A percentile compares a stretch with the other conserved stretches of the same genome.
Conservation (phyloP, 2,329 filamentous ascomycete species). For the Coniochaeta sp. region DNA sequence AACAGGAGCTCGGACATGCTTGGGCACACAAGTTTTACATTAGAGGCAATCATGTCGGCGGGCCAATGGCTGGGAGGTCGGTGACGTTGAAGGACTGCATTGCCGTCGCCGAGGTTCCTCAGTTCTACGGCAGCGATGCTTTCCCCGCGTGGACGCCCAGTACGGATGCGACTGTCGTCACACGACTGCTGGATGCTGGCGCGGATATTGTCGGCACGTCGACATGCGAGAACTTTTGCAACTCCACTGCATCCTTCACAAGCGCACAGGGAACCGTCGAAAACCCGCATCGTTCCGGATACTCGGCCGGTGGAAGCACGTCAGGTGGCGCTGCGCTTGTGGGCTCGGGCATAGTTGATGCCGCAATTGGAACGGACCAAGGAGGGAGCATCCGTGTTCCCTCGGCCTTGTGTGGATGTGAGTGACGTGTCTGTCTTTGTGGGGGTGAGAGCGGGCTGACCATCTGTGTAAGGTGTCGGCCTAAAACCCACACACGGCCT, state of each 20-base stretch:
- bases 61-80: slow-evolving; percentile 30
- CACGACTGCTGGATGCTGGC: slow-evolving; percentile 39
- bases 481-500: slow-evolving; percentile 44
- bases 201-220: slow-evolving; percentile 41
- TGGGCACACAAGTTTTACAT: slow-evolving; percentile 45
- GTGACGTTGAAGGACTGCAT: slow-evolving; percentile 48
- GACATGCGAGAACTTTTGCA: slow-evolving; percentile 46
- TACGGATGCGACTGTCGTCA: slow-evolving; percentile 46
- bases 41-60: slow-evolving; percentile 17
- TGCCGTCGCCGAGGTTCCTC: slow-evolving; percentile 44
- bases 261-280: slow-evolving; percentile 37
- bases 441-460: background rate
- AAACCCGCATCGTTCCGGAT: slow-evolving; percentile 34
- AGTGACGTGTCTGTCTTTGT: background rate
- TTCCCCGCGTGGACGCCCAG: slow-evolving; percentile 40
- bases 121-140: slow-evolving; percentile 43
- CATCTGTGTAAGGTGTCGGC: slow-evolving; percentile 21
- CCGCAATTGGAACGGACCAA: slow-evolving; percentile 40
- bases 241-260: slow-evolving; percentile 37
- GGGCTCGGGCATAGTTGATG: slow-evolving; percentile 31
- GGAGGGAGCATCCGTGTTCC: slow-evolving; percentile 38
- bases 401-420: slow-evolving; percentile 27
- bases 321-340: slow-evolving; percentile 39
- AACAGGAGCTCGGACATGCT: slow-evolving; percentile 37
- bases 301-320: slow-evolving; percentile 40